These are phyloP conservation scores for Buxus sempervirens DNA, from an alignment of 164 flowering plant genomes.

Conservation along the genomic window DNA sequence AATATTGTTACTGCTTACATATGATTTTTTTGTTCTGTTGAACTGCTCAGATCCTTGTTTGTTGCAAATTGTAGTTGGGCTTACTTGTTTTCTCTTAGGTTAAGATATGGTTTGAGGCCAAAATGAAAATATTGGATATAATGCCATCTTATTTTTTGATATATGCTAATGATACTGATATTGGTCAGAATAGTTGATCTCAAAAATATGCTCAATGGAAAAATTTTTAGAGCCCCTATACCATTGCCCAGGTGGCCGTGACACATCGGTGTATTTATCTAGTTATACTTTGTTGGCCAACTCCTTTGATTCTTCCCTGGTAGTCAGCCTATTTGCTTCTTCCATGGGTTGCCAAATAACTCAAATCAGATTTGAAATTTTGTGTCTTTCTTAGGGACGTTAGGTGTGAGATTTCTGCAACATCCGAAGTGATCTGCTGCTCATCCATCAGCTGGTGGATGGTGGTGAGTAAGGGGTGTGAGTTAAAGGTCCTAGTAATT, in stretches of 20 bases:
- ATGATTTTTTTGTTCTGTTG: slow-evolving; percentile 12
- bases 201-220: too few species aligned
- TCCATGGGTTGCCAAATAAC: neutral
- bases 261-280: neutral
- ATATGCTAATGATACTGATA: neutral
- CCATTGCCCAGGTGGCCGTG: neutral
- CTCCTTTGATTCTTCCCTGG: neutral
- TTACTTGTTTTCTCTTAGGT: neutral
- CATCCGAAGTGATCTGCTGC: too few species aligned
- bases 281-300: neutral
- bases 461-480: too few species aligned
- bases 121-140: neutral
- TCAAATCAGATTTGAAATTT: too few species aligned
- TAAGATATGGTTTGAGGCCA: neutral
- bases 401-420: too few species aligned
- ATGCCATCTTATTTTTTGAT: neutral
- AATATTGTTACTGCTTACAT: neutral
- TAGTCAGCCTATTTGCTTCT: slow-evolving; percentile 3
- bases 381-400: too few species aligned
- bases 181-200: too few species aligned
- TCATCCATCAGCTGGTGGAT: too few species aligned
- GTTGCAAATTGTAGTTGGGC: neutral
- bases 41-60: neutral
- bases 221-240: neutral
- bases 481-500: too few species aligned